Evolutionary conservation across 257 asterid genomes (phyloP).

Genomic region (Solanum acaule): DNA sequence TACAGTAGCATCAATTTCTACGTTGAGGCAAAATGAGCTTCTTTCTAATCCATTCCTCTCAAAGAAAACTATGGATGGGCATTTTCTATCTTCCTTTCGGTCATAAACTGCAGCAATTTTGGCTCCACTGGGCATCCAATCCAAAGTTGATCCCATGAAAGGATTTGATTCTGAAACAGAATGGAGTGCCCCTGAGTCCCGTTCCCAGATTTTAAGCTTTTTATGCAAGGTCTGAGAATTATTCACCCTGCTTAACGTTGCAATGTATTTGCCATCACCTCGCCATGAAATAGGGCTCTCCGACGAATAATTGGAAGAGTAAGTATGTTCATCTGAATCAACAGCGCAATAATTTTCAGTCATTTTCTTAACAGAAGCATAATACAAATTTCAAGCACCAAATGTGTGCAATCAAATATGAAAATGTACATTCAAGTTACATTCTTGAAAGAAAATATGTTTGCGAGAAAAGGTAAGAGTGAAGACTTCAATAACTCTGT

Average conservation of each 20-base stretch:
- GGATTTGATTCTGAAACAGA: slow-evolving; percentile 73
- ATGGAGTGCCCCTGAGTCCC: slow-evolving; percentile 77
- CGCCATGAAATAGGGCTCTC: slow-evolving; percentile 76
- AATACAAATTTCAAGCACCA: background rate
- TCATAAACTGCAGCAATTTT: slow-evolving; percentile 68
- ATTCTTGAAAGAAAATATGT: background rate
- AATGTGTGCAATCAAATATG: background rate
- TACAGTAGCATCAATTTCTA: slow-evolving; percentile 35
- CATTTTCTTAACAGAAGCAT: background rate
- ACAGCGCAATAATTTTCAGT: background rate
- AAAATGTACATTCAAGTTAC: background rate
- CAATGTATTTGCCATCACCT: slow-evolving; percentile 89
- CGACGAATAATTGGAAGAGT: slow-evolving; percentile 32
- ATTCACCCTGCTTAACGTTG: slow-evolving; percentile 53
- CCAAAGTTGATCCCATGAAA: slow-evolving; percentile 64
- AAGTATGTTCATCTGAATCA: slow-evolving; percentile 45
- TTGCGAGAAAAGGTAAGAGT: background rate
- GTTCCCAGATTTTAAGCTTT: slow-evolving; percentile 93
- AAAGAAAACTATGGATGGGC: slow-evolving; percentile 63
- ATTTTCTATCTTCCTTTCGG: slow-evolving; percentile 37
- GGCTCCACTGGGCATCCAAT: slow-evolving; percentile 86
- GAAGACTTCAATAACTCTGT: background rate
- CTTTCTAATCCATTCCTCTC: slow-evolving; percentile 93
- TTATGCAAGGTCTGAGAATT: slow-evolving; percentile 36
- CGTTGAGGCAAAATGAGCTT: slow-evolving; percentile 65